Conservation (phyloP, 2,329 filamentous ascomycete species). For the Aspergillus carbonarius region DNA sequence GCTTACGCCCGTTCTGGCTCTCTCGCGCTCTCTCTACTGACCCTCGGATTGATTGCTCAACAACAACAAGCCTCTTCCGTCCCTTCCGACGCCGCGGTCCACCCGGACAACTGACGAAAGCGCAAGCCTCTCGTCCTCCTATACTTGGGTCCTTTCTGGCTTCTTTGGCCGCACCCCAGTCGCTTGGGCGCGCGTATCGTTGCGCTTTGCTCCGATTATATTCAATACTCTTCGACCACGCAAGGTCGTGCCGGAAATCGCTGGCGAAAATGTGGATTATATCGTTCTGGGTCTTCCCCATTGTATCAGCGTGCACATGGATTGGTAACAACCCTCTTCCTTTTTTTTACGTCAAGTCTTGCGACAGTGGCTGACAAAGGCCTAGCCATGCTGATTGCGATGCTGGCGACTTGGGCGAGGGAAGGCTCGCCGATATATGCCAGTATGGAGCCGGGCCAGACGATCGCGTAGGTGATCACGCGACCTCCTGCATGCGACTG, state of each 20-base stretch:
- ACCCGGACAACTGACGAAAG: neutral
- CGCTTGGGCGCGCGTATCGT: neutral
- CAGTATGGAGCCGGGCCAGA: conserved; percentile 53
- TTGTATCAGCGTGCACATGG: conserved; percentile 60
- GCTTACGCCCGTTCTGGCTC: neutral
- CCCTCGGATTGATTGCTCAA: neutral
- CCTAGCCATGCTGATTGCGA: conserved; percentile 58
- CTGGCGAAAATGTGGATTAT: conserved; percentile 42
- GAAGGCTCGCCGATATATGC: conserved; percentile 54
- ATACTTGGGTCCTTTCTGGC: neutral
- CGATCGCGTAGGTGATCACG: conserved; percentile 50
- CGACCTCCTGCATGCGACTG: neutral
- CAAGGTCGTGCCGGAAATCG: neutral
- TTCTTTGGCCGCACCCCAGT: neutral
- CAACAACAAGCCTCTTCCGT: conserved; percentile 19
- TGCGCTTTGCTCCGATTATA: neutral
- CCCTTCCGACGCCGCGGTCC: conserved; percentile 10
- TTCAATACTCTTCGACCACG: neutral
- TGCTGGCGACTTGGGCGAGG: conserved; percentile 58
- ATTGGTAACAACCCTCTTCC: conserved; percentile 39
- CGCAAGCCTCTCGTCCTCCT: neutral
- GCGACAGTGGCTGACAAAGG: neutral
- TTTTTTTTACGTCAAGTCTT: neutral
- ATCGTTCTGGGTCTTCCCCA: conserved; percentile 56
- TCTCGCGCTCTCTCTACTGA: neutral